Percentiles rank a stretch among this genome's conserved stretches.
phyloP scores from a whole-genome alignment of 257 asterid species.

The Nicotiana tomentosiformis region DNA sequence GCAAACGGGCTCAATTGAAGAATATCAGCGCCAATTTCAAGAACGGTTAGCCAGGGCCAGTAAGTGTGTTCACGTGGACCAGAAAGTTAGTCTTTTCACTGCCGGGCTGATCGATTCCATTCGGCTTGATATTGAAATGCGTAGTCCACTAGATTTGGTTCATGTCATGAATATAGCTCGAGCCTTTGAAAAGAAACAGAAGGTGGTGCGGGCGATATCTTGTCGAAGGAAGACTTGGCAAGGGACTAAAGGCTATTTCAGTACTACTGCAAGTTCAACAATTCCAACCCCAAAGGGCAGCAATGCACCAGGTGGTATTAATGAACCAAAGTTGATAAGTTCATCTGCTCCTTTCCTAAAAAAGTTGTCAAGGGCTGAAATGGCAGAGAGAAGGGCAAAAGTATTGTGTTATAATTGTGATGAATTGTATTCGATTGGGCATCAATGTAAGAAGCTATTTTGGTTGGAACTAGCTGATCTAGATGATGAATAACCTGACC shows the following conservation, averaged over 20 bases:
- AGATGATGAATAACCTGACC: background rate
- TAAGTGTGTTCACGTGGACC: no score
- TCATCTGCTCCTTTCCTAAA: background rate
- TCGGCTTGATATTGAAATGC: no score
- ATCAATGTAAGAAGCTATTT: background rate
- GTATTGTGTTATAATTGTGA: background rate
- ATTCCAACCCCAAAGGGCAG: background rate
- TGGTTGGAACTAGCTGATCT: background rate
- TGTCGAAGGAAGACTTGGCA: background rate
- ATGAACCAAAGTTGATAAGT: background rate
- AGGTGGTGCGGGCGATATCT: no score
- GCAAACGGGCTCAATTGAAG: no score
- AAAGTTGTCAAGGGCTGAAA: background rate
- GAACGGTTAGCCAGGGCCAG: no score
- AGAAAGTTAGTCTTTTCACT: no score
- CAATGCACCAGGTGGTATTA: background rate
- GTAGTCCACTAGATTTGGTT: no score
- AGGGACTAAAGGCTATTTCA: background rate
- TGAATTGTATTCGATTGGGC: background rate
- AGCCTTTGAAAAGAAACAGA: no score
- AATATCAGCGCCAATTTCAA: no score
- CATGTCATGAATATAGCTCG: no score
- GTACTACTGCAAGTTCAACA: background rate
- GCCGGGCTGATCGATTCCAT: no score
- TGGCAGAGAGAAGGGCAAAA: background rate